Base-by-base conservation (phyloP, 176 grass and related monocot genomes). In the Alloteropsis semialata region DNA sequence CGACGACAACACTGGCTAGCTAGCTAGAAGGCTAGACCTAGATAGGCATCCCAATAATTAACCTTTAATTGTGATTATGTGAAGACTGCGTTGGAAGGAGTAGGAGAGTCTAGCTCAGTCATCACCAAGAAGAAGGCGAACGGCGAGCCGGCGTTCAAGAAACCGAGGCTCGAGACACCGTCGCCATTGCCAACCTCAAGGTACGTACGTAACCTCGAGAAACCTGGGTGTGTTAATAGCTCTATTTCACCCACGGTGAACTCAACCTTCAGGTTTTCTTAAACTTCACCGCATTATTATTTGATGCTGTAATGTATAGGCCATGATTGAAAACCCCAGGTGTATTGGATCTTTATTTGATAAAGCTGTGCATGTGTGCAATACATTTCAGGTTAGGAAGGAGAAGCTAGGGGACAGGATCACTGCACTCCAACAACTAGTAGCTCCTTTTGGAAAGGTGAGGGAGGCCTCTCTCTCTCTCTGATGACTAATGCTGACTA, bases 361-460 rank as follows among this genome's bases (percentile, higher is more conserved):
- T 60, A 50, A 79, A 79, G 30, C 33, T 77, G 73, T 49, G 51
- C 72, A 76, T 82, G 10, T 77, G 41, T 87, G 68, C 84, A 61
- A 87, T 82, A 61, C 56, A 66, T 44, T 87, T 60, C 91, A 99
- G 97, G 97, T 99, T 82, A 99, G 97, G 87, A 99, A 99, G 90
- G 97, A 99, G 89, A 99, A 99, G 85, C 83, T 99, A 65, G 97
- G 97, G 76, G 93, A 99, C 93, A 93, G 97, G 89, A 75, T 99
- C 77, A 99, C 93, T 55, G 91, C 97, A 68, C 93, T 99, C 70
- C 97, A 99, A 61, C 97, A 99, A 78, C 91, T 99, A 61, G 97
- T 99, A 69, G 91, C 97, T 36, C 97, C 97, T 92, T 99, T 99
- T 85, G 97, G 97, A 92, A 99, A 99, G 97, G 97, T 98, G n/a